A percentile compares a stretch with the other conserved stretches of the same genome.
These are phyloP conservation scores for Exserohilum rostratum DNA, from an alignment of 2,329 filamentous ascomycete species.

Conservation along the genomic window DNA sequence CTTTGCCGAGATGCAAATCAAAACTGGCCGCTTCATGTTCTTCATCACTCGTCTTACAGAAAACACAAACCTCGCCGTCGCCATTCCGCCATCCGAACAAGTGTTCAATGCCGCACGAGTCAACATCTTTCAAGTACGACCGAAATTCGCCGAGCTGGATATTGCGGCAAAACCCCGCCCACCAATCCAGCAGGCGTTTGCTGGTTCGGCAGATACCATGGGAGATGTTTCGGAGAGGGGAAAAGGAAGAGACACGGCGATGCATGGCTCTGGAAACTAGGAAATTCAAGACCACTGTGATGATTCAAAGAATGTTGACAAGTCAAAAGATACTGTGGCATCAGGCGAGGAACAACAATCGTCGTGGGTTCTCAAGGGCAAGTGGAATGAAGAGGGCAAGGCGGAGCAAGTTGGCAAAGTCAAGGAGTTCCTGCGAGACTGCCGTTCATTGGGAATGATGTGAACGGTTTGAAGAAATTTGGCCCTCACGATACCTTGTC, in stretches of 20 bases:
- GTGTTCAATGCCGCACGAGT: constrained; percentile 88
- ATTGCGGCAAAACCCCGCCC: constrained; percentile 49
- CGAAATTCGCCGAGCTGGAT: constrained; percentile 74
- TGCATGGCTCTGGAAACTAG: constrained; percentile 12
- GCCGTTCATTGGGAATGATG: background rate
- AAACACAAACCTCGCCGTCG: constrained; percentile 94
- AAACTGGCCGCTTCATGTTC: constrained; percentile 82
- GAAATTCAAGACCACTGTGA: background rate
- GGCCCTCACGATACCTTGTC: background rate
- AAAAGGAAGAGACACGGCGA: constrained; percentile 27
- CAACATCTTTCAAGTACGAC: constrained; percentile 85
- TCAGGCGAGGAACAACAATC: background rate
- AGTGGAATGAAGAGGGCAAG: background rate
- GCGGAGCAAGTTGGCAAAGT: background rate
- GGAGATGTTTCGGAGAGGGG: constrained; percentile 23
- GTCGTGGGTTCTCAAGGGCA: background rate
- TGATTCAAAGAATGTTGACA: background rate
- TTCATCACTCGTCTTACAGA: constrained; percentile 96
- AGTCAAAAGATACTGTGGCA: background rate
- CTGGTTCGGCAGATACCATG: constrained; percentile 38
- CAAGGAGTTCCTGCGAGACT: background rate
- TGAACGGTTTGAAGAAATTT: background rate
- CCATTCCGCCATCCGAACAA: constrained; percentile 88
- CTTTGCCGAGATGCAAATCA: constrained; percentile 81
- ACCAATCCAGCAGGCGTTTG: constrained; percentile 46